Evolutionary conservation across 805 yeast species (phyloP).

Genomic region (Teunomyces aglyptinius): DNA sequence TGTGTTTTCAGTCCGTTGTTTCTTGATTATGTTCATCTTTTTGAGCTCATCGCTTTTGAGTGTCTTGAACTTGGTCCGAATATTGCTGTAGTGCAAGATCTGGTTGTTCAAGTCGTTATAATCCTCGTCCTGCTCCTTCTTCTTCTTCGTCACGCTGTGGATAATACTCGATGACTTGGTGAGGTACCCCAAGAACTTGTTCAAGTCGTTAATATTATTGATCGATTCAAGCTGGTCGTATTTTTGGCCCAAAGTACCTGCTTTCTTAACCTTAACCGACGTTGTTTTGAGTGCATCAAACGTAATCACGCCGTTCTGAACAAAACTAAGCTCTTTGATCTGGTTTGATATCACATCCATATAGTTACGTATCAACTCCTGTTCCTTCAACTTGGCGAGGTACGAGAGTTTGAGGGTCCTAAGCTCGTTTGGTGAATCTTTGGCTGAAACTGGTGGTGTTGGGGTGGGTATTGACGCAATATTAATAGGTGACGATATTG

Average conservation of each 20-base stretch:
- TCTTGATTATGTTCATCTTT: constrained; percentile 7
- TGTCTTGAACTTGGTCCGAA: constrained; percentile 15
- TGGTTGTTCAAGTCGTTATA: constrained; percentile 14
- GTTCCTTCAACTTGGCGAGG: constrained; percentile 40
- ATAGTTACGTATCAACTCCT: constrained; percentile 40
- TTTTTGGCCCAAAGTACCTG: constrained; percentile 4
- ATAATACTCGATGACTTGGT: constrained; percentile 37
- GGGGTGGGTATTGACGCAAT: neutral
- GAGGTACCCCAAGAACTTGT: constrained; percentile 36
- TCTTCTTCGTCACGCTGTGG: constrained; percentile 36
- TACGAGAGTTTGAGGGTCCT: constrained; percentile 30
- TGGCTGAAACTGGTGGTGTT: constrained; percentile 4
- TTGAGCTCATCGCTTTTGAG: constrained; percentile 12
- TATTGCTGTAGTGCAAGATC: constrained; percentile 19
- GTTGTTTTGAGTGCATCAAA: constrained; percentile 34
- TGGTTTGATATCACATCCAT: constrained; percentile 42
- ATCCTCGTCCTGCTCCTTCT: constrained; percentile 7
- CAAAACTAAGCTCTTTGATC: constrained; percentile 42
- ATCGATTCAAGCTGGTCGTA: constrained; percentile 39
- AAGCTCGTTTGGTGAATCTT: constrained; percentile 14
- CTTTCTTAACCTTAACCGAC: constrained; percentile 5
- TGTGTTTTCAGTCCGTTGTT: neutral
- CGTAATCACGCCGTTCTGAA: constrained; percentile 44
- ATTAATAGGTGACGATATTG: neutral
- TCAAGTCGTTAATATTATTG: constrained; percentile 39